Evolutionary conservation across 805 yeast species (phyloP), one percentile per base, ranked within the genome.

Genomic region (Saturnispora halmiae): DNA sequence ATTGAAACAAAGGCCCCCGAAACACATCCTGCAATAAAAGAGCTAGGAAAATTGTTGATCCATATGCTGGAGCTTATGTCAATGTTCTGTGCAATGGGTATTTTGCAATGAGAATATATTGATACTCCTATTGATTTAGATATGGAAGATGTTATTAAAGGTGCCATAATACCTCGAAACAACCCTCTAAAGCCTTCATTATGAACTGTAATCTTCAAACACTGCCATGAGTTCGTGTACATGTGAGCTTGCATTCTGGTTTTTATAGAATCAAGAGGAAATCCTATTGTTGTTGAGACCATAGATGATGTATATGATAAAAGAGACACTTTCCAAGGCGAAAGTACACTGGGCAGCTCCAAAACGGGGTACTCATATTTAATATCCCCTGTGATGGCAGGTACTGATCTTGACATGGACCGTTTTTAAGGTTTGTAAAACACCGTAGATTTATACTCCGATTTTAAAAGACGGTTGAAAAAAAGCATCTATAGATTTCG

Each of bases 221-320:
- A 83, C 41, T 74, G 75, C 38, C 66, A 56, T 21, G 79, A 69
- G 38, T 73, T 69, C 13, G 63, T 62, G 60, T 75, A 84, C 40
- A 71, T 67, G 52, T 82, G 80, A 0, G 94, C 81, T 56, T 85
- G 95, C 77, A 82, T 78, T 45, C 95, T 66, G 0, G 94, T 86
- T 58, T 85, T 85, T 44, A 86, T 67, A n/a, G 92, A 80, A 55
- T 85, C 95, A 37, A 85, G 59, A 1, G 95, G 95, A 52, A 78
- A 85, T 15, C 92, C 94, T n/a, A 77, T 69, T 3, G 75, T 64
- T 1, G 87, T 79, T 15, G 87, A 70, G 10, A 71, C 58, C 32
- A 80, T 58, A 0, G 87, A 78, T 2, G 88, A 65, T 0, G 75
- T 59, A 48, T 77, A 81, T 1, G 92, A 83, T 38, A 82, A 53